A percentile compares a stretch with the other conserved stretches of the same genome.
Evolutionary conservation across 140 eudicot genomes (phyloP).

Genomic region (Bidens hawaiensis): DNA sequence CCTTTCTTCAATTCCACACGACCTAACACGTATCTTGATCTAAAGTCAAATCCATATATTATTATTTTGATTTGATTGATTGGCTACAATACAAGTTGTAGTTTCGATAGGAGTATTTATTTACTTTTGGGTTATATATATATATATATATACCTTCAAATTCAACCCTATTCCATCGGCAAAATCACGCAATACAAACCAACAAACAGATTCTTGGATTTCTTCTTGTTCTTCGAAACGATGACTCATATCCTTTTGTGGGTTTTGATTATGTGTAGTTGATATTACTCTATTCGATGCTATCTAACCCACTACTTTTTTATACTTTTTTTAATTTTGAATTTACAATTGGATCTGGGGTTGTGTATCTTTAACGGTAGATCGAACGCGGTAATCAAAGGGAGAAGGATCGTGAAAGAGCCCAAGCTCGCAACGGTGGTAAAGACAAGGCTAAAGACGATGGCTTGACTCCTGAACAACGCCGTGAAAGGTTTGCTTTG

Average conservation of each 20-base stretch:
- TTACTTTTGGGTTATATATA: not conserved
- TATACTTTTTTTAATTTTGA: too few species aligned
- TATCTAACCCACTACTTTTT: too few species aligned
- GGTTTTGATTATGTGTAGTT: too few species aligned
- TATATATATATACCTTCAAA: too few species aligned
- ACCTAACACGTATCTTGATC: too few species aligned
- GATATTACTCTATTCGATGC: too few species aligned
- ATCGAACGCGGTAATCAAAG: constrained; percentile 82
- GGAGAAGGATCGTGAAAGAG: constrained; percentile 83
- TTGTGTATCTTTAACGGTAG: constrained; percentile 7
- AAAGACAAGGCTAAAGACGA: constrained; percentile 58
- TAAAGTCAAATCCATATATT: too few species aligned
- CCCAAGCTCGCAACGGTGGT: constrained; percentile 46
- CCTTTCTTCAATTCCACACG: too few species aligned
- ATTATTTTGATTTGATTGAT: not conserved
- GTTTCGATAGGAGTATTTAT: not conserved
- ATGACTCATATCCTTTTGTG: constrained; percentile 39
- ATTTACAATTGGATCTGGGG: not conserved
- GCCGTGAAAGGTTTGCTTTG: constrained; percentile 73
- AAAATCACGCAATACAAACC: constrained; percentile 27
- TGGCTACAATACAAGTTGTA: not conserved
- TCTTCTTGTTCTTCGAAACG: constrained; percentile 18
- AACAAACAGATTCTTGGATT: constrained; percentile 7
- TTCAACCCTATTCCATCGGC: constrained; percentile 20
- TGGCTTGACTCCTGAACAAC: constrained; percentile 89